A percentile compares a stretch with the other conserved stretches of the same genome.
Conservation (phyloP, 108 stramenopile genomes). For the Fistulifera pelliculosa region DNA sequence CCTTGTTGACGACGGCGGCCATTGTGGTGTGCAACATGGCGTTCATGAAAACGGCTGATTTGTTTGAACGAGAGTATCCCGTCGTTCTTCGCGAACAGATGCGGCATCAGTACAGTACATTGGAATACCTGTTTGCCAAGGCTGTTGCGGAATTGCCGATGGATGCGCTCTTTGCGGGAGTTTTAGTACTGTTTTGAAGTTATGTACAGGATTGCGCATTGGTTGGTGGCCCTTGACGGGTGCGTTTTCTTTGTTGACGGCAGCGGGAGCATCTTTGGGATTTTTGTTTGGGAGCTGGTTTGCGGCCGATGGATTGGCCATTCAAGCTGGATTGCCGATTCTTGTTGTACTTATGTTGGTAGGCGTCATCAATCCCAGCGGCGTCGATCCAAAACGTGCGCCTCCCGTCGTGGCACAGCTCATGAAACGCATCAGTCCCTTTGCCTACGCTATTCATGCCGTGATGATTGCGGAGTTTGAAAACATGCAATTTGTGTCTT, state of each 20-base stretch:
- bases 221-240: conserved; percentile 41
- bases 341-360: conserved; percentile 58
- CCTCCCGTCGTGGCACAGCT: conserved; percentile 34
- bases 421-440: conserved; percentile 50
- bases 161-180: conserved; percentile 54
- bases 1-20: conserved; percentile 65
- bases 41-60: conserved; percentile 69
- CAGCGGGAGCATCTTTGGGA: conserved; percentile 64
- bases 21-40: conserved; percentile 73
- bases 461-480: conserved; percentile 62
- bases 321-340: conserved; percentile 56
- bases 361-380: conserved; percentile 76
- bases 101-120: conserved; percentile 49
- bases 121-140: conserved; percentile 83
- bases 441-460: conserved; percentile 76
- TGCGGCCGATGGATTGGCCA: conserved; percentile 50
- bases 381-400: conserved; percentile 36
- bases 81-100: conserved; percentile 75
- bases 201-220: conserved; percentile 43
- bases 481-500: conserved; percentile 50
- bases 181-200: conserved; percentile 56
- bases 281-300: conserved; percentile 69
- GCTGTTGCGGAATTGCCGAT: conserved; percentile 69
- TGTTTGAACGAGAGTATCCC: conserved; percentile 68
- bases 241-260: conserved; percentile 67